Conservation (phyloP, 2,329 filamentous ascomycete genomes). For the Elsinoe necatrix region DNA sequence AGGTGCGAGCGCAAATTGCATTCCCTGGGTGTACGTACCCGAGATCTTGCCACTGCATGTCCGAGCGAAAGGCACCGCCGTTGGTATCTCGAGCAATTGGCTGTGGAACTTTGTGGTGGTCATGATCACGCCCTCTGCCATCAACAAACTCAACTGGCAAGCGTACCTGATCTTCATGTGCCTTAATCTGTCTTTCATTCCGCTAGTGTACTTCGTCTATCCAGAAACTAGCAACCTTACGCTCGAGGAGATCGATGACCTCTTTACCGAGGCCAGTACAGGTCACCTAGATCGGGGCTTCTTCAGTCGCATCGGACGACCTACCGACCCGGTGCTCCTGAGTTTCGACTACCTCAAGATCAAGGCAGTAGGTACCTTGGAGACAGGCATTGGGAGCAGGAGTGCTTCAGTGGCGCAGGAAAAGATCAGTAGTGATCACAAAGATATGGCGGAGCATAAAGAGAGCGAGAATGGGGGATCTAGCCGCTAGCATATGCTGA, state of each 20-base stretch:
- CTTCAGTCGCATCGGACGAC: not conserved
- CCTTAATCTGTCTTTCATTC: conserved; percentile 39
- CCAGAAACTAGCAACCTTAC: conserved; percentile 38
- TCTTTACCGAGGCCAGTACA: conserved; percentile 27
- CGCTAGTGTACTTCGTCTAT: conserved; percentile 42
- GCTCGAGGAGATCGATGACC: conserved; percentile 38
- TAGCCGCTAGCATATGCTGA: not conserved
- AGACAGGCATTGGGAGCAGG: not conserved
- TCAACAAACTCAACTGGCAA: conserved; percentile 41
- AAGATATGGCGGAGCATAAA: not conserved
- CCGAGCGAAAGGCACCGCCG: conserved; percentile 42
- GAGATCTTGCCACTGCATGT: conserved; percentile 45
- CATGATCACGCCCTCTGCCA: conserved; percentile 45
- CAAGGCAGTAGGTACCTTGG: not conserved
- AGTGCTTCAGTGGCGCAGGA: not conserved
- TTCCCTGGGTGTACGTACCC: conserved; percentile 45
- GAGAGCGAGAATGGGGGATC: conserved; percentile 1
- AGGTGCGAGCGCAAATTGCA: conserved; percentile 39
- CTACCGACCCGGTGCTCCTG: conserved; percentile 1
- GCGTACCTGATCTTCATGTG: conserved; percentile 47
- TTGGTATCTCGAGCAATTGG: conserved; percentile 44
- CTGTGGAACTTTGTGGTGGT: conserved; percentile 45
- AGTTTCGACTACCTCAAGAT: conserved; percentile 14
- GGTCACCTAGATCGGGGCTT: not conserved
- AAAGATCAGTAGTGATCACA: not conserved